Evolutionary conservation across 192 early-diverging fungal genomes (phyloP), one percentile per base, ranked within the genome.

Genomic region (Coemansia sp.): DNA sequence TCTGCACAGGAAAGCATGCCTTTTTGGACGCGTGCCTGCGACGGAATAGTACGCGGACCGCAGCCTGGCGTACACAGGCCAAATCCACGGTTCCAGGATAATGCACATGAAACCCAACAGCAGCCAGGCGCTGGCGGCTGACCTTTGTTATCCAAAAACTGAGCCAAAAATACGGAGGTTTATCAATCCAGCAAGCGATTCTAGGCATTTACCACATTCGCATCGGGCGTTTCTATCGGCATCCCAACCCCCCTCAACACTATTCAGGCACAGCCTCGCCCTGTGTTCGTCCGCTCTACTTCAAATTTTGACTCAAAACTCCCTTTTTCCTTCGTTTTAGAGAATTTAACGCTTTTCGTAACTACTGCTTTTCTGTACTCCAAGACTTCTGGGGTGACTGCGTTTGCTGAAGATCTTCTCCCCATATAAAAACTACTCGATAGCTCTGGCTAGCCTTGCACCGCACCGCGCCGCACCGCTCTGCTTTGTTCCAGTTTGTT

Each of bases 191-290:
- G 42, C 19, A 6, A 44, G n/a, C 7, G 16, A n/a, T 19, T 44
- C 42, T 44, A 44, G 42, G 42, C 42, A 38, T 16, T 38, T 38
- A 16, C 35, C 35, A 16, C 35, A 38, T n/a, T n/a, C 35, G n/a
- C 35, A 44, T 6, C 19, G 18, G 42, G n/a, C 16, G 19, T 44
- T n/a, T 19, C 42, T n/a, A 21, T 44, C 42, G 19, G 18, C 42
- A 22, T 44, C 42, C 42, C 18, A 6, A 44, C 14, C 18, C 18
- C 42, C 18, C 42, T 19, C 18, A 44, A 19, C 7, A n/a, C 42
- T n/a, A 44, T 44, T 44, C 42, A 44, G 42, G 42, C 42, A 44
- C 42, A 44, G 42, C 42, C 42, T 44, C 42, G 42, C 42, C 42
- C 42, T 44, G n/a, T 16, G 42, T 19, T 19, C 18, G 42, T 19